Evolutionary conservation across 1,139 yeast genomes (phyloP).

Genomic region (Sugiyamaella xylanicola): DNA sequence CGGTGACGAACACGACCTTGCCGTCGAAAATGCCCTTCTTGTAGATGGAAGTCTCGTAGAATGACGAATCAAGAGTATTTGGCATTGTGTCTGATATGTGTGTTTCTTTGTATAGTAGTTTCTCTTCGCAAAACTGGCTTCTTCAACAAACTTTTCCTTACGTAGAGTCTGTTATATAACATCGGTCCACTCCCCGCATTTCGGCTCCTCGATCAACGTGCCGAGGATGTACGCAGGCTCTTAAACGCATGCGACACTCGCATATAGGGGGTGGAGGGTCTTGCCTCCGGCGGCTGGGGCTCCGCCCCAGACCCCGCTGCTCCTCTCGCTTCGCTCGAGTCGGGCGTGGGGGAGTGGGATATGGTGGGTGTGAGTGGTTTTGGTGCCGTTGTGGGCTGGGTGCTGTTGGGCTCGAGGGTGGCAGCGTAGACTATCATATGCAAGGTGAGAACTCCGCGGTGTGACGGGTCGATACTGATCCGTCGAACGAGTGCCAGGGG

Average conservation of each 20-base stretch:
- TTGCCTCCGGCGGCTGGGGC: not conserved
- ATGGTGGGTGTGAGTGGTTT: too few species aligned
- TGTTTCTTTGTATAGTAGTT: too few species aligned
- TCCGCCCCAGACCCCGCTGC: not conserved
- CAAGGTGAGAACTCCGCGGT: too few species aligned
- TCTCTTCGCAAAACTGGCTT: too few species aligned
- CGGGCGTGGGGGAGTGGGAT: too few species aligned
- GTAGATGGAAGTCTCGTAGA: slow-evolving; percentile 42
- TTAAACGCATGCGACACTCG: not conserved
- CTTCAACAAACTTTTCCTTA: not conserved
- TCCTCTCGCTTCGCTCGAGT: too few species aligned
- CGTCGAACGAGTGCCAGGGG: too few species aligned
- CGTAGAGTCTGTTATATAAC: not conserved
- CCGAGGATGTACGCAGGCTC: slow-evolving; percentile 1
- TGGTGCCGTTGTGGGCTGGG: too few species aligned
- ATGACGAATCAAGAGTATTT: slow-evolving; percentile 31
- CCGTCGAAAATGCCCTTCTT: slow-evolving; percentile 71
- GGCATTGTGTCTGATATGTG: slow-evolving; percentile 24
- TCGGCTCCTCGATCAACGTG: not conserved
- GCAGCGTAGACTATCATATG: too few species aligned
- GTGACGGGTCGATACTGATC: too few species aligned
- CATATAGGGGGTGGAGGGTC: not conserved
- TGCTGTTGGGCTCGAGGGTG: too few species aligned
- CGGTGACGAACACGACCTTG: slow-evolving; percentile 87
- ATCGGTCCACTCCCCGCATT: not conserved